Base-by-base conservation (phyloP, 2,329 filamentous ascomycete genomes). In the Emmonsia crescens region DNA sequence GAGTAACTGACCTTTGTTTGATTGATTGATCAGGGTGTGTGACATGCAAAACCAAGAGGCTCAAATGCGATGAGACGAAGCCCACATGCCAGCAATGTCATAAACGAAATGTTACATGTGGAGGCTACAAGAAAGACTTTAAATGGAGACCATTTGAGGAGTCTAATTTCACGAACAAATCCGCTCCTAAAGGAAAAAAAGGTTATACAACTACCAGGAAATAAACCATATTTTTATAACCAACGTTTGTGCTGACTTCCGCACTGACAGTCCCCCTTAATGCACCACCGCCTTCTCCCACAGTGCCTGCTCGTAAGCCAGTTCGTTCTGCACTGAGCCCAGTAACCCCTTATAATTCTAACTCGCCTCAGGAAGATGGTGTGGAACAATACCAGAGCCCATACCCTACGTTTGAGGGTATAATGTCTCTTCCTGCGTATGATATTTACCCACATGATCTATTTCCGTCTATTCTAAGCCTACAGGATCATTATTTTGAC, bases 51-150 rank as follows among this genome's bases (percentile, higher is more conserved):
- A 80, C 83, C 64, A 89, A 89, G 74, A 79, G 87, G 63, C 76
- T 89, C 60, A 89, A 89, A 75, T 89, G 87, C 74, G 87, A 89
- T 71, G 87, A 89, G 76, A 83, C 82, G 54, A 88, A 89, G 66
- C 87, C 86, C 0, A 80, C 78, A 27, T 89, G 86, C 68, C 78
- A 83, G 62, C 85, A 89, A 75, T 89, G 86, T 70, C 78, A 83
- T 54, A 83, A 83, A 67, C 79, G 86, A 60, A 84, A 82, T 64
- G 85, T 89, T 27, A 71, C 77, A 3, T 89, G 87, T 70, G 86
- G 86, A 62, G 87, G 87, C 42, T 89, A 89, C 74, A 87, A 85
- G 72, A 89, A 88, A 71, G 84, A 88, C 71, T 89, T 88, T 76
- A 89, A 89, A 78, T 89, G 87, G 87, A 79, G 85, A 59, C 81